Conservation (phyloP, 495 filamentous ascomycete genomes). For the Talaromyces wortmannii region DNA sequence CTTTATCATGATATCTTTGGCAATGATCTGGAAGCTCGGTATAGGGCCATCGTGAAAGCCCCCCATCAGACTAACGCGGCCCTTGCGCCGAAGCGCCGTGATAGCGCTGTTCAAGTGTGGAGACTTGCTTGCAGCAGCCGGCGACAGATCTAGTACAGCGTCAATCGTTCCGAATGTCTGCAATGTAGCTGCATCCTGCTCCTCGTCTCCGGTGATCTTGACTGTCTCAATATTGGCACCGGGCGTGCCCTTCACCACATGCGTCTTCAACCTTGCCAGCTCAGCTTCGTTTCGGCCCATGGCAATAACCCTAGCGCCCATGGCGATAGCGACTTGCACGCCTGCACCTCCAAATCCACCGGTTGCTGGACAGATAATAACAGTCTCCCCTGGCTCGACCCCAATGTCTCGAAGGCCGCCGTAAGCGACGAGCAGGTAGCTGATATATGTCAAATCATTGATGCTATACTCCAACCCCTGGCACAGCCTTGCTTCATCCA, state of each 20-base stretch:
- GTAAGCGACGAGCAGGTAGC: background rate
- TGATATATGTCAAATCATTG: background rate
- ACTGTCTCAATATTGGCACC: background rate
- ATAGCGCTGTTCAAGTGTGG: slow-evolving; percentile 8
- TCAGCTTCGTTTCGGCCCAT: slow-evolving; percentile 29
- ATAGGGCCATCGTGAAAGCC: background rate
- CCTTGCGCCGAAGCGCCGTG: slow-evolving; percentile 1
- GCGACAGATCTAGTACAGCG: background rate
- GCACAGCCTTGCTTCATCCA: slow-evolving; percentile 1
- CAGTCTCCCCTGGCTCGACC: slow-evolving; percentile 37
- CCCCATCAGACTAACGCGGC: slow-evolving; percentile 9
- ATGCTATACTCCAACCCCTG: background rate
- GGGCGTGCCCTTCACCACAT: background rate
- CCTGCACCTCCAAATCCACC: slow-evolving; percentile 35
- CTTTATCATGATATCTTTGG: slow-evolving; percentile 19
- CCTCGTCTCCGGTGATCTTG: background rate
- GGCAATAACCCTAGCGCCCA: slow-evolving; percentile 45
- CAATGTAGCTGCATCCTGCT: background rate
- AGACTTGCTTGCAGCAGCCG: background rate
- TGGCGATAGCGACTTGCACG: slow-evolving; percentile 33
- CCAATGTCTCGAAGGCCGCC: slow-evolving; percentile 18
- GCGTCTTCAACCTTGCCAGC: slow-evolving; percentile 12
- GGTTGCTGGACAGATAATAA: slow-evolving; percentile 42
- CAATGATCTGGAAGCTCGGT: slow-evolving; percentile 8
- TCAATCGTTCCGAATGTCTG: background rate